phyloP scores from a whole-genome alignment of 148 eudicot species.

The Rhododendron ferrugineum region DNA sequence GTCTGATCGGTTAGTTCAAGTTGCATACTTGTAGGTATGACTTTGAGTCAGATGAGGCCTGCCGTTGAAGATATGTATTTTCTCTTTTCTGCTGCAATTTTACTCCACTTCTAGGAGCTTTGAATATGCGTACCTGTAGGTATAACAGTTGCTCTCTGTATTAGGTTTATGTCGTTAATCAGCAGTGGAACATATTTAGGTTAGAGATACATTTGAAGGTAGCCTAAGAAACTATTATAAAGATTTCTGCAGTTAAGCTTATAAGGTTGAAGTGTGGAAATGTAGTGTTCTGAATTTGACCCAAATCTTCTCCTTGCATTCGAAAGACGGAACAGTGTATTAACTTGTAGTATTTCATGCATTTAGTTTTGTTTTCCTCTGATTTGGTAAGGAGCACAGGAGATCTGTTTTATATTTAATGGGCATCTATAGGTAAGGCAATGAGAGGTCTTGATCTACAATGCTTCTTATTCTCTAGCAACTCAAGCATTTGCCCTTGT shows the following conservation, averaged over 20 bases:
- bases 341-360: not conserved
- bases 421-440: not conserved
- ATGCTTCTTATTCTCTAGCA: not conserved
- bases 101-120: not conserved
- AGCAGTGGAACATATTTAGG: not conserved
- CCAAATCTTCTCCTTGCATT: not conserved
- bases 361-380: not conserved
- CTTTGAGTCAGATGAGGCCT: constrained; percentile 1
- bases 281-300: not conserved
- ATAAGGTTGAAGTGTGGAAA: not conserved
- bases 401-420: not conserved
- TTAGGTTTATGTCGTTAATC: not conserved
- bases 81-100: not conserved
- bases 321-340: not conserved
- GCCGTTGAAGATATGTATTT: not conserved
- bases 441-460: not conserved
- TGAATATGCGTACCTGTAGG: not conserved
- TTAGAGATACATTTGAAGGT: not conserved
- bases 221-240: not conserved
- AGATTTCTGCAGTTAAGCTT: not conserved
- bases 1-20: not conserved
- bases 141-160: not conserved
- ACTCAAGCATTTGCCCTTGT: not conserved
- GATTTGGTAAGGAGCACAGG: not conserved
- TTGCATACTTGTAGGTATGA: not conserved